These are phyloP conservation scores for Wallacemonas collosoma DNA, from an alignment of 208 protist species.

Conservation along the genomic window DNA sequence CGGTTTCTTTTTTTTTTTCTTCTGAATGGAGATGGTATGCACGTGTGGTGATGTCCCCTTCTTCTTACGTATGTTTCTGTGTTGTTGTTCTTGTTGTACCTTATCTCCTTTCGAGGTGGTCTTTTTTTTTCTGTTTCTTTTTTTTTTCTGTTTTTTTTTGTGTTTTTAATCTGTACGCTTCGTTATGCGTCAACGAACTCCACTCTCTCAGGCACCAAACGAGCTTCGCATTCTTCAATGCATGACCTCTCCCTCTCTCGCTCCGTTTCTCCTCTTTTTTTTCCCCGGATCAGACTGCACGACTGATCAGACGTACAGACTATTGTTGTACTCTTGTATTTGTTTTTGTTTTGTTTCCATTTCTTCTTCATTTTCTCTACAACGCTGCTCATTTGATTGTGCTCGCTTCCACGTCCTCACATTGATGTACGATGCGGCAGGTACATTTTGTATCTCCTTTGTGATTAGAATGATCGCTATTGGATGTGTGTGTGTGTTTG, in stretches of 20 bases:
- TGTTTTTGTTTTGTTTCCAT: not conserved
- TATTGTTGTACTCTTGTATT: not conserved
- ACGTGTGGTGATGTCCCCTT: not conserved
- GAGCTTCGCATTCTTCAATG: not conserved
- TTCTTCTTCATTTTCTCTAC: not conserved
- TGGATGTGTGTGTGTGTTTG: too few species aligned
- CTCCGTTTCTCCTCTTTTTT: not conserved
- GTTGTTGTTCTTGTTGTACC: not conserved
- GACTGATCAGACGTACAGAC: not conserved
- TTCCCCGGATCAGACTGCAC: not conserved
- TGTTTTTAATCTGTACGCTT: not conserved
- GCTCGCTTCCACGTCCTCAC: too few species aligned
- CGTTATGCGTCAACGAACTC: not conserved
- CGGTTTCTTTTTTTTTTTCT: constrained; percentile 18
- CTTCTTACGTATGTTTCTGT: not conserved
- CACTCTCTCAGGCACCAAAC: not conserved
- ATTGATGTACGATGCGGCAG: too few species aligned
- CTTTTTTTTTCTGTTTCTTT: not conserved
- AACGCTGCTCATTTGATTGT: too few species aligned
- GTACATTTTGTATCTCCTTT: too few species aligned
- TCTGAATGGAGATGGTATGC: constrained; percentile 4
- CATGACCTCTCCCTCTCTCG: not conserved
- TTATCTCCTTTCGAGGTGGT: constrained; percentile 1
- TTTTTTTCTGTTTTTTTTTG: constrained; percentile 5
- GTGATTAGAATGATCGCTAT: too few species aligned